phyloP scores from a whole-genome alignment of 257 asterid species.

The Anisodus tanguticus region DNA sequence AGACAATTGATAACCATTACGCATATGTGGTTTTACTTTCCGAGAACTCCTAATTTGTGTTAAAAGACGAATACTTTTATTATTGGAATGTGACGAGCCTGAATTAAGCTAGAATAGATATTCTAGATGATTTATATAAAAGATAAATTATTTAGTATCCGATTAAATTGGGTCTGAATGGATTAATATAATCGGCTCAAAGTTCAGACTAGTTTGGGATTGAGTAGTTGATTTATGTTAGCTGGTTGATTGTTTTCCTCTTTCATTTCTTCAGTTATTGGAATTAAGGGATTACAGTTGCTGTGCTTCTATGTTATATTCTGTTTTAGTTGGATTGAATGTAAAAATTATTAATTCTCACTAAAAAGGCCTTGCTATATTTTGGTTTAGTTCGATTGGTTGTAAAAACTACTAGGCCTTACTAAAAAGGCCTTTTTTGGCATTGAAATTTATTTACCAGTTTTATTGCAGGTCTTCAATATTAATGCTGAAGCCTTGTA shows the following conservation, averaged over 20 bases:
- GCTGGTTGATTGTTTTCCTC: not conserved
- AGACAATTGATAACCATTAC: not conserved
- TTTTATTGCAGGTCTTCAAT: not conserved
- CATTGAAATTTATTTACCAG: not conserved
- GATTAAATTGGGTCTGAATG: not conserved
- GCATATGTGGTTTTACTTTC: not conserved
- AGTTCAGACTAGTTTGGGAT: not conserved
- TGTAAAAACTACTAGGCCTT: not conserved
- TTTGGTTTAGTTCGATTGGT: not conserved
- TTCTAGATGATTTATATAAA: not conserved
- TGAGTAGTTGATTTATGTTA: not conserved
- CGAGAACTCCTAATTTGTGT: not conserved
- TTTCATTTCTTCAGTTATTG: not conserved
- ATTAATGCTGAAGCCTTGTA: not conserved
- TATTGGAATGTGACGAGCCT: not conserved
- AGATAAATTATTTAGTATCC: not conserved
- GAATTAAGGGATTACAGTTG: not conserved
- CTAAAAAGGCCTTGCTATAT: not conserved
- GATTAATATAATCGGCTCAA: not conserved
- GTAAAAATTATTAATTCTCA: not conserved
- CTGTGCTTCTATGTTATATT: not conserved
- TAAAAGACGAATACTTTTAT: too few relatives aligned
- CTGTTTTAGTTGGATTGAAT: not conserved
- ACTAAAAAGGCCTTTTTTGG: not conserved
- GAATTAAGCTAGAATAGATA: not conserved